These are phyloP conservation scores for Alisma plantagoaquatica DNA, from an alignment of 106 monocot genomes.

Conservation along the genomic window DNA sequence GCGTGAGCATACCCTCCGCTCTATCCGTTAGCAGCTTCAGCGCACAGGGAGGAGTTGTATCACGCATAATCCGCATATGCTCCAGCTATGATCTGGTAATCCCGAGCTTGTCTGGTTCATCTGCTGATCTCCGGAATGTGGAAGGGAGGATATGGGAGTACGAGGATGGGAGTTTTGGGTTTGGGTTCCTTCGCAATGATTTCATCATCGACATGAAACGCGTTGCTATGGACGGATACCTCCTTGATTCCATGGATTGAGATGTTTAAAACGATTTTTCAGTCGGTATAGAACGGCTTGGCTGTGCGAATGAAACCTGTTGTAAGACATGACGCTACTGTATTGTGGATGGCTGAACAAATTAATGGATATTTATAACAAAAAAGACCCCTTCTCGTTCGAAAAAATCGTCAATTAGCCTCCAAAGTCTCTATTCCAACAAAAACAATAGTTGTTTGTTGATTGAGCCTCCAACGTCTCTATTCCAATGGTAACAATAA, in stretches of 20 bases:
- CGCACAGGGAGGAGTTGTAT: constrained; percentile 21
- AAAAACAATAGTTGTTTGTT: too few species aligned
- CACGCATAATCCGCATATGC: constrained; percentile 50
- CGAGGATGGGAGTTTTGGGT: constrained; percentile 60
- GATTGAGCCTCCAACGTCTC: too few species aligned
- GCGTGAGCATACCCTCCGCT: constrained; percentile 28
- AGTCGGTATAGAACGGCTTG: too few species aligned
- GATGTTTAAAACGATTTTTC: too few species aligned
- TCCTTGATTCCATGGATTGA: constrained; percentile 56
- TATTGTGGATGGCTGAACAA: too few species aligned
- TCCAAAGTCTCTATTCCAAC: too few species aligned
- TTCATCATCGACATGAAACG: constrained; percentile 64
- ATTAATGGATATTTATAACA: too few species aligned
- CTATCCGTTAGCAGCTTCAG: constrained; percentile 7
- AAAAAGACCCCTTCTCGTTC: too few species aligned
- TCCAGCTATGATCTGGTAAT: constrained; percentile 67
- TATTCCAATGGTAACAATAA: too few species aligned
- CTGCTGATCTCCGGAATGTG: constrained; percentile 47
- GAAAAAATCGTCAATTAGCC: too few species aligned
- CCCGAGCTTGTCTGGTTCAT: constrained; percentile 30
- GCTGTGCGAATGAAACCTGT: too few species aligned
- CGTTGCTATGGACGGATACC: constrained; percentile 34
- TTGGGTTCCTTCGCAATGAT: constrained; percentile 66
- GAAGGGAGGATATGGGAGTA: constrained; percentile 92
- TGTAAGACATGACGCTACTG: too few species aligned